Base-by-base conservation (phyloP, 306 rosid genomes). In the Dicorynia guianensis region DNA sequence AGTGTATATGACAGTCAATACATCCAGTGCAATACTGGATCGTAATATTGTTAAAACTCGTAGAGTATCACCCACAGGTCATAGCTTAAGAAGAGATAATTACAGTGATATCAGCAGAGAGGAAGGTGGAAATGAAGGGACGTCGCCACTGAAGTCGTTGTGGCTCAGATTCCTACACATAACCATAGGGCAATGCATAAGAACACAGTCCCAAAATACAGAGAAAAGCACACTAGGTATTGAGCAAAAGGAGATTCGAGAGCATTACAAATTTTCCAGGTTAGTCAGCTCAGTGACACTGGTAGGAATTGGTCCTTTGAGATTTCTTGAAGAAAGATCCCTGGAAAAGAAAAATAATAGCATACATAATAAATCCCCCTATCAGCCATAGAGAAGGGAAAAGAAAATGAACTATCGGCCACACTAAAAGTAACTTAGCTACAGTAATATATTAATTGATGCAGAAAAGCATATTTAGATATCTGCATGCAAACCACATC, bases 101-200 rank as follows among this genome's bases (percentile, higher is more conserved):
- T 91, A 91, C 97, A 94, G 75, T 88, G 87, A 83, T 71, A 35
- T 84, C 83, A 91, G 61, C 89, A 54, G 43, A 74, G 96, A 91
- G 65, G 87, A 84, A 38, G 44, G 43, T 4, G 79, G 87, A 88
- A 94, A 88, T 1, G 79, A 69, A 52, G 95, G 95, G 57, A 94
- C 75, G 11, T 39, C 44, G 53, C 96, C 88, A 68, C 18, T 58
- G 74, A 94, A 86, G 64, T 50, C 58, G 69, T 90, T 94, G 80
- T 79, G 53, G 84, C 96, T 92, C 72, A 91, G 86, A 84, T 94
- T 88, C 90, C 95, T 94, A 65, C 90, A 67, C 66, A 69, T 39
- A 64, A 80, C 77, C 77, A 79, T 59, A 30, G 17, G 70, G 77
- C 42, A 74, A 47, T 48, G 33, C 15, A 76, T 19, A 50, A 77